Percentiles rank a stretch among this genome's conserved stretches.
Conservation (phyloP, 2,329 filamentous ascomycete species). For the Remersonia thermophila region DNA sequence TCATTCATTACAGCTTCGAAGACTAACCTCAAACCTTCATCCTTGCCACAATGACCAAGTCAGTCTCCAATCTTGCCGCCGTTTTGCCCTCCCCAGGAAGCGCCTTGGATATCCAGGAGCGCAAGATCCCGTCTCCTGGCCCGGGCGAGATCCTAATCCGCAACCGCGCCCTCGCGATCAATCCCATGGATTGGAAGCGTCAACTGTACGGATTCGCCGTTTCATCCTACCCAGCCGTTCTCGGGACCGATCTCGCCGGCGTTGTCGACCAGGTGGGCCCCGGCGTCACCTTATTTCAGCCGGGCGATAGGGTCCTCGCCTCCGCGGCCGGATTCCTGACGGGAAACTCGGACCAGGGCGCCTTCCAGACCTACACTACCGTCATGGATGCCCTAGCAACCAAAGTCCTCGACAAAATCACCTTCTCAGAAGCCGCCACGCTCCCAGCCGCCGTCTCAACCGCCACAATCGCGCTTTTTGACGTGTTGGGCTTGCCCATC, state of each 20-base stretch:
- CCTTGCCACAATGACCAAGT: neutral
- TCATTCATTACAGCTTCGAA: neutral
- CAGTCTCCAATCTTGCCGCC: slow-evolving; percentile 2
- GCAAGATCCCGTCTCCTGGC: slow-evolving; percentile 11
- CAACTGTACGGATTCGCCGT: slow-evolving; percentile 18
- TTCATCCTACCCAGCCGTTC: slow-evolving; percentile 20
- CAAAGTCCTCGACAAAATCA: slow-evolving; percentile 1
- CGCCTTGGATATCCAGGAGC: slow-evolving; percentile 1
- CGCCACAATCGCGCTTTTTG: slow-evolving; percentile 1
- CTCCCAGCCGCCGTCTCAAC: neutral
- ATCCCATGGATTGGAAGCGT: slow-evolving; percentile 25
- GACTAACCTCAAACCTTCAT: neutral
- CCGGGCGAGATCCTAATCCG: slow-evolving; percentile 21
- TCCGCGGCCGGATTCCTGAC: neutral
- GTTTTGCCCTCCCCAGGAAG: neutral
- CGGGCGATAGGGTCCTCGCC: slow-evolving; percentile 4
- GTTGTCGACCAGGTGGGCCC: slow-evolving; percentile 21
- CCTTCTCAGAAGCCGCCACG: slow-evolving; percentile 1
- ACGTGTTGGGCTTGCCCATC: slow-evolving; percentile 2
- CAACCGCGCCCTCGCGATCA: slow-evolving; percentile 21
- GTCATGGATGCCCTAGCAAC: neutral
- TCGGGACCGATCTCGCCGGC: slow-evolving; percentile 23
- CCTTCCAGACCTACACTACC: slow-evolving; percentile 4
- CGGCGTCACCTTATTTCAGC: slow-evolving; percentile 12
- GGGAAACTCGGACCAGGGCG: slow-evolving; percentile 2